Evolutionary conservation across 192 early-diverging fungal species (phyloP), one percentile per base, ranked within the genome.

Genomic region (Piromyces finnis): DNA sequence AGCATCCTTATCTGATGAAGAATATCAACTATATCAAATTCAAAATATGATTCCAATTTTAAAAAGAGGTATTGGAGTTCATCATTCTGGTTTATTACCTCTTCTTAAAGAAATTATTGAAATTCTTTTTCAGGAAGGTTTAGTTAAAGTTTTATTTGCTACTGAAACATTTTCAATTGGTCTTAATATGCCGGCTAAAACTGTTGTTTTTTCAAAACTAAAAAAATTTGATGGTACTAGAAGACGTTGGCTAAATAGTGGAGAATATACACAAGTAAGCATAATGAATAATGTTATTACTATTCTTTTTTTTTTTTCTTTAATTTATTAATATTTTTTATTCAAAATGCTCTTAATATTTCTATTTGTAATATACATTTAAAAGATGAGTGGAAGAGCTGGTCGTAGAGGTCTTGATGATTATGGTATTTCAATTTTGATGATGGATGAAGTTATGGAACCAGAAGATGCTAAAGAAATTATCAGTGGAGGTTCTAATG

Each of bases 111-210:
- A 98, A 87, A 92, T 95, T 17, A 95, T 97, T 77, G 97, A 98
- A 87, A 95, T 98, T 86, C 86, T 98, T 68, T 98, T 98, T 87
- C 95, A 97, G 83, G 95, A 97, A 85, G 95, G 95, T 18, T 83
- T 98, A 79, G 84, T 98, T 35, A 98, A 98, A 86, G 94, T 95
- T 22, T 85, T 98, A 68, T 98, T 98, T 91, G 97, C 97, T 28
- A 98, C 97, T 3, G 97, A 99, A 87, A 99, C 97, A 1, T 99
- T 99, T 85, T 95, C 97, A 27, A 99, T 99, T 81, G 97, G 97
- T 29, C 86, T 99, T 79, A 99, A 99, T 88, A 99, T 99, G 97
- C 97, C 97, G 28, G 96, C 97, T 82, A 96, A 95, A 82, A 99
- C 97, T 1, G 97, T 99, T 29, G 95, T 99, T 4, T 99, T 99